Base-by-base conservation (phyloP, 2,329 filamentous ascomycete genomes). In the Trichoderma koningiopsis region DNA sequence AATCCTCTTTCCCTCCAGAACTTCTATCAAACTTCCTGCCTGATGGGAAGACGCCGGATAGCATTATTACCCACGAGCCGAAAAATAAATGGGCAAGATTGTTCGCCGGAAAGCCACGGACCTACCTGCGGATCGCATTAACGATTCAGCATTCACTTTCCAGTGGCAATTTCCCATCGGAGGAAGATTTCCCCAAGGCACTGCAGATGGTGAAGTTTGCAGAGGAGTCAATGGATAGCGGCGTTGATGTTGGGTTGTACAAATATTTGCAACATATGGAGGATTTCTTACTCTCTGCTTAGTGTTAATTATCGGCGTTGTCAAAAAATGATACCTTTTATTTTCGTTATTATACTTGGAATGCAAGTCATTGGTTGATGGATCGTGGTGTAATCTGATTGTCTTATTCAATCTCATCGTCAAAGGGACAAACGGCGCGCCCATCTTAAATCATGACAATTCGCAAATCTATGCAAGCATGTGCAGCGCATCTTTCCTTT, bases 71-170 rank as follows among this genome's bases (percentile, higher is more conserved):
- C 1, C 35, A 22, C 14, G 24, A 31, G 19, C 57, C 65, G 27
- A 60, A 60, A 3, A 68, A 33, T 24, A 68, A 68, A 43, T 68
- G 65, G 65, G 65, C 65, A 2, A 53, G 56, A 0, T 33, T 68
- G 5, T 61, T 68, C 4, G 56, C 58, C 0, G 65, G 65, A 27
- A 61, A 61, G 5, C 65, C 65, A 7, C 43, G 65, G 43, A 68
- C 65, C 1, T 68, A 68, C 43, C 33, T 68, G 1, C 33, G 65
- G 14, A 68, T 68, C 5, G 65, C 65, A 10, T 11, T 61, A 47
- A 68, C 65, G 33, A 68, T 68, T n/a, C 56, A 68, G 11, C 49
- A 61, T 68, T 61, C 65, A 5, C 65, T 68, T 22, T 60, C 65
- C 13, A 60, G 47, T 3, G 65, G 65, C 2, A 33, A 68, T 22